Evolutionary conservation across 2,329 filamentous ascomycete species (phyloP).

Genomic region (Verticillium klebahnii): DNA sequence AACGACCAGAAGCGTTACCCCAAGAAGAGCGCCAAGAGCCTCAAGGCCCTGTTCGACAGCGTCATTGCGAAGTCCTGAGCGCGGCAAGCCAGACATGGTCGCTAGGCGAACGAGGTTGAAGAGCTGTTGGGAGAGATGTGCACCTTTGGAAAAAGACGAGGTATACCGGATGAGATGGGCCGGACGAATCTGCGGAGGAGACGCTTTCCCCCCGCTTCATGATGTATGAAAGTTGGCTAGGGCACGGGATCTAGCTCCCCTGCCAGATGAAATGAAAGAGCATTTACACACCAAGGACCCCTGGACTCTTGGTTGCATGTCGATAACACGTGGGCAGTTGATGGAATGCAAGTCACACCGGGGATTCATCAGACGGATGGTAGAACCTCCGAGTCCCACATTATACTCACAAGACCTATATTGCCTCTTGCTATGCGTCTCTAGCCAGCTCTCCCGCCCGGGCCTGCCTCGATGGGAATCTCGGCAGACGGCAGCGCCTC

Average conservation of each 20-base stretch:
- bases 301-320: not conserved
- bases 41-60: conserved; percentile 66
- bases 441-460: not conserved
- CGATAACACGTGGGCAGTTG: not conserved
- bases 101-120: not conserved
- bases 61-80: conserved; percentile 59
- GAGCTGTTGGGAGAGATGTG: not conserved
- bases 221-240: not conserved
- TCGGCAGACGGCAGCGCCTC: not conserved
- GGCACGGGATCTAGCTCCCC: not conserved
- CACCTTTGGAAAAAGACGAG: not conserved
- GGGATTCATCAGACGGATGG: not conserved
- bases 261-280: not conserved
- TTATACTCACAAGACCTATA: not conserved
- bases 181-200: not conserved
- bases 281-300: not conserved
- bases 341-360: not conserved
- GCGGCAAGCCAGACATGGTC: not conserved
- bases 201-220: not conserved
- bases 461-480: not conserved
- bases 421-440: not conserved
- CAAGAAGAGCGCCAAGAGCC: conserved; percentile 76
- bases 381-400: not conserved
- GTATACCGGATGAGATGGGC: not conserved
- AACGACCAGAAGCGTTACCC: conserved; percentile 74